phyloP scores from a whole-genome alignment of 2,329 filamentous ascomycete genomes.

The Elsinoe perseae region DNA sequence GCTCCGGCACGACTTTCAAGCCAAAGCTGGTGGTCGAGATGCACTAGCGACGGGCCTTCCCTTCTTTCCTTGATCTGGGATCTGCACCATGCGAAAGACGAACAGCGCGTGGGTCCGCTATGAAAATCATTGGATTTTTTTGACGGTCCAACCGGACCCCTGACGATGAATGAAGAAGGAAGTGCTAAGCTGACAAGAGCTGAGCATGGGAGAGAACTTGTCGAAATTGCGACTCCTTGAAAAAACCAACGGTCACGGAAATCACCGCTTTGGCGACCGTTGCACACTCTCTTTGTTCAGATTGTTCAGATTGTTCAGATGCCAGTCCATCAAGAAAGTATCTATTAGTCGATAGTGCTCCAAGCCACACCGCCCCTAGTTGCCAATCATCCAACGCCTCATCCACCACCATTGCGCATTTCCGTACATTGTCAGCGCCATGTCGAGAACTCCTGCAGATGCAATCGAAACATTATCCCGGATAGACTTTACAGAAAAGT shows the following conservation, averaged over 20 bases:
- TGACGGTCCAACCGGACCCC: background rate
- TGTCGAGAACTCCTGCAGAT: background rate
- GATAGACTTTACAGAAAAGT: background rate
- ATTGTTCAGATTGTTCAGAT: no score
- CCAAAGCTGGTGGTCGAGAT: background rate
- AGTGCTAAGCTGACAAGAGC: background rate
- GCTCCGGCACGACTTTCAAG: background rate
- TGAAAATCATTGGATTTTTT: background rate
- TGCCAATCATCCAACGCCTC: slow-evolving; percentile 7
- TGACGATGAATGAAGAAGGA: background rate
- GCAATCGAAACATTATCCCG: background rate
- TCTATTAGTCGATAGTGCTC: slow-evolving; percentile 10
- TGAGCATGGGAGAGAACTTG: background rate
- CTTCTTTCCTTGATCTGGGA: background rate
- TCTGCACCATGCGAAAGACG: slow-evolving; percentile 3
- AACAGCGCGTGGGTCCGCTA: background rate
- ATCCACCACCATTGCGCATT: slow-evolving; percentile 6
- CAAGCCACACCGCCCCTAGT: slow-evolving; percentile 1
- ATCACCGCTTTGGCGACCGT: slow-evolving; percentile 3
- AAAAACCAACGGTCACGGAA: background rate
- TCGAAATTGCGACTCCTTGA: slow-evolving; percentile 5
- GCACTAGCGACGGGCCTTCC: slow-evolving; percentile 12
- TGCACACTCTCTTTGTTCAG: background rate
- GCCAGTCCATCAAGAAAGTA: background rate
- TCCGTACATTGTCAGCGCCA: background rate